These are phyloP conservation scores for Bassia scoparia DNA, from an alignment of 148 eudicot species.

Conservation along the genomic window DNA sequence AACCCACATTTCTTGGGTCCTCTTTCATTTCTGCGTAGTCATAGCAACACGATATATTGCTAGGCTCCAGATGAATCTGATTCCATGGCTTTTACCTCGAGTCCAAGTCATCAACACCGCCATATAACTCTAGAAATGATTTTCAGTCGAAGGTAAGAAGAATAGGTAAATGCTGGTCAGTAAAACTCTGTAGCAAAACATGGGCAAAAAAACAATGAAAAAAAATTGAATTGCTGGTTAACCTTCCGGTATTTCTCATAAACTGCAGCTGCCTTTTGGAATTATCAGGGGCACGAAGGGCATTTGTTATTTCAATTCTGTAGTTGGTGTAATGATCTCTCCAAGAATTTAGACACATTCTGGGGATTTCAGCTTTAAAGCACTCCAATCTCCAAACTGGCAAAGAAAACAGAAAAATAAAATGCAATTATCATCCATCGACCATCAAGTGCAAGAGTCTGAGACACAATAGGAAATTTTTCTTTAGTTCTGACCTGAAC, in stretches of 20 bases:
- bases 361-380: constrained; percentile 43
- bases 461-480: neutral
- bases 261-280: constrained; percentile 38
- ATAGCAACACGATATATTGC: constrained; percentile 53
- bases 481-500: neutral
- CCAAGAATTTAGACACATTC: constrained; percentile 30
- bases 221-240: neutral
- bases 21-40: constrained; percentile 29
- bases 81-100: constrained; percentile 31
- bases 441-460: neutral
- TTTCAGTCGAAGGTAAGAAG: neutral
- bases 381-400: constrained; percentile 40
- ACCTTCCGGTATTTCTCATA: constrained; percentile 58
- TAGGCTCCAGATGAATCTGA: constrained; percentile 37
- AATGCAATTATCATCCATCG: neutral
- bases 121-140: constrained; percentile 44
- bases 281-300: constrained; percentile 30
- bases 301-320: constrained; percentile 41
- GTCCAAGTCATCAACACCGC: constrained; percentile 42
- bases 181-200: neutral
- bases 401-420: neutral
- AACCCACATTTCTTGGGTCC: constrained; percentile 35
- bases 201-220: neutral
- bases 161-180: neutral
- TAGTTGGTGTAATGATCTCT: constrained; percentile 30